Evolutionary conservation across 2,329 filamentous ascomycete genomes (phyloP).

Genomic region (Didymella glomerata): DNA sequence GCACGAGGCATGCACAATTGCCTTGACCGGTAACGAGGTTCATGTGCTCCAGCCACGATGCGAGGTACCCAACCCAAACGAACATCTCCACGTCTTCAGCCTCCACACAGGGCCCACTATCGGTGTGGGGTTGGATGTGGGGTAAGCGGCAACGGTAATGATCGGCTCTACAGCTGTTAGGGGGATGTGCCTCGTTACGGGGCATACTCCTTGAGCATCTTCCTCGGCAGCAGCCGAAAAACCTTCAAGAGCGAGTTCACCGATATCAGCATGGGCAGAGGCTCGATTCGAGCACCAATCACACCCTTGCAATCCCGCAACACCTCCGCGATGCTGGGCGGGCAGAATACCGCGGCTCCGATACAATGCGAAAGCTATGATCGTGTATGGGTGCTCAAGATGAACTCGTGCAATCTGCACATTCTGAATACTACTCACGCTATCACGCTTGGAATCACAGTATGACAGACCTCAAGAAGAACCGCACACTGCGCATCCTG

Average conservation of each 20-base stretch:
- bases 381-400: not conserved
- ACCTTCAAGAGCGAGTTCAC: not conserved
- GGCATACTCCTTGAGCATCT: conserved; percentile 7
- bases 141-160: conserved; percentile 10
- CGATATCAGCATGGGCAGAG: not conserved
- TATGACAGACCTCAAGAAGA: conserved; percentile 31
- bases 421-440: not conserved
- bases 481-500: conserved; percentile 58
- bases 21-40: not conserved
- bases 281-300: conserved; percentile 24
- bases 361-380: conserved; percentile 7
- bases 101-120: not conserved
- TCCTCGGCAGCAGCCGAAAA: not conserved
- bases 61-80: conserved; percentile 4
- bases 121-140: conserved; percentile 10
- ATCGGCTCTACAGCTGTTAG: conserved; percentile 2
- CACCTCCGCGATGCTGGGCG: conserved; percentile 11
- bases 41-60: conserved; percentile 7
- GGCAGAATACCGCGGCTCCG: conserved; percentile 15
- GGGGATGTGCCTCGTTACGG: conserved; percentile 34
- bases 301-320: conserved; percentile 6
- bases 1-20: not conserved
- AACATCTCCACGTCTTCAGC: not conserved
- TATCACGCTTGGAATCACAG: not conserved
- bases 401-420: not conserved